Evolutionary conservation across 1,284 basidiomycete species (phyloP).

Genomic region (Cryptococcus hybrid): DNA sequence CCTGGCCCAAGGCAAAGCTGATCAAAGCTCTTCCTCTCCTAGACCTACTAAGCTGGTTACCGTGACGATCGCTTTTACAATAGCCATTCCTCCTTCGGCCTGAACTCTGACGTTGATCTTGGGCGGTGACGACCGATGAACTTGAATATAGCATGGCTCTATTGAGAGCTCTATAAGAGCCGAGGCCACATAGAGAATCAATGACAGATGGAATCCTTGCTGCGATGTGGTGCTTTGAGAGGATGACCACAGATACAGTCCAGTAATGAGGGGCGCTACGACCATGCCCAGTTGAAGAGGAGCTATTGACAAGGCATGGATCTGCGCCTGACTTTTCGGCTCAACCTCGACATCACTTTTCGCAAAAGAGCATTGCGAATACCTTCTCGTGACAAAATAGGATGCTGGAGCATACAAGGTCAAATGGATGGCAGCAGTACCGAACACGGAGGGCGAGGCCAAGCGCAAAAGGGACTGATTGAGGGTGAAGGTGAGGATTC

Average conservation of each 20-base stretch:
- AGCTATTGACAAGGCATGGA: constrained; percentile 31
- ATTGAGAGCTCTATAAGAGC: constrained; percentile 72
- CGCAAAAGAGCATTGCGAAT: constrained; percentile 74
- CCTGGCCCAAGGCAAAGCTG: constrained; percentile 79
- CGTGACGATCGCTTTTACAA: constrained; percentile 68
- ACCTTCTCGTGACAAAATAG: constrained; percentile 91
- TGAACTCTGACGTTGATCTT: constrained; percentile 67
- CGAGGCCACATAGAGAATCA: constrained; percentile 68
- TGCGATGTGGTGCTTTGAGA: constrained; percentile 59
- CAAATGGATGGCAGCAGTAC: constrained; percentile 80
- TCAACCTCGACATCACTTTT: not conserved
- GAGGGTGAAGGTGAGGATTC: constrained; percentile 79
- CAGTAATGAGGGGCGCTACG: constrained; percentile 57
- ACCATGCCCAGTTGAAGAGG: constrained; percentile 59
- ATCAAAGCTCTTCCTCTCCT: constrained; percentile 59
- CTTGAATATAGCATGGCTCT: constrained; percentile 78
- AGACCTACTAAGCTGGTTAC: constrained; percentile 60
- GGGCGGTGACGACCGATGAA: constrained; percentile 59
- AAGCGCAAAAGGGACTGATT: constrained; percentile 83
- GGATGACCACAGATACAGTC: constrained; percentile 57
- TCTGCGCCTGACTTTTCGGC: not conserved
- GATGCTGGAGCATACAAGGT: constrained; percentile 80
- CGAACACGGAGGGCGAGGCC: constrained; percentile 80
- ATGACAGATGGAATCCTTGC: constrained; percentile 62
- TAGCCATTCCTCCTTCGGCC: constrained; percentile 78